These are phyloP conservation scores for Lizonia empirigonia DNA, from an alignment of 2,329 filamentous ascomycete species.

Conservation along the genomic window DNA sequence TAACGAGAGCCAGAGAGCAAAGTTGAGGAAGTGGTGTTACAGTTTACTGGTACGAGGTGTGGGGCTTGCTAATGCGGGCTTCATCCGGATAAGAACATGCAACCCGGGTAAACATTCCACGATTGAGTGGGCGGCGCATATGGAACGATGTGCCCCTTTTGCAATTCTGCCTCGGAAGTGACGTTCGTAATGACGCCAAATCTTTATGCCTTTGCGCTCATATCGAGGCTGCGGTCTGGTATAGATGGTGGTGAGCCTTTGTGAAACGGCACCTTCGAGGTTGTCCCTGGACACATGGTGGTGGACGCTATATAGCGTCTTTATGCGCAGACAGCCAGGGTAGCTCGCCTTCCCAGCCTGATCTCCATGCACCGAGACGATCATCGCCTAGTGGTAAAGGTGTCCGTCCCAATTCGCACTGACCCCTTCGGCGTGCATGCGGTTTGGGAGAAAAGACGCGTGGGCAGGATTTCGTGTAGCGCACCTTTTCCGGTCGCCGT, in stretches of 20 bases:
- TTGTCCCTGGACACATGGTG: constrained; percentile 15
- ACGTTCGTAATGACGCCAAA: constrained; percentile 7
- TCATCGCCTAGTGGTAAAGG: constrained; percentile 21
- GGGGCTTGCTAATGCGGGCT: too few species aligned
- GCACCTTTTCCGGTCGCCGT: constrained; percentile 8
- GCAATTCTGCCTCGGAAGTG: neutral
- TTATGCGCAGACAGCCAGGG: constrained; percentile 17
- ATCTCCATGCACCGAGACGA: constrained; percentile 21
- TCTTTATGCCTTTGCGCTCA: constrained; percentile 1
- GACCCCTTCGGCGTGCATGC: constrained; percentile 22
- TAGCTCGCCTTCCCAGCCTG: constrained; percentile 13
- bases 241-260: constrained; percentile 2
- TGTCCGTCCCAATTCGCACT: constrained; percentile 10
- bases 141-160: constrained; percentile 1
- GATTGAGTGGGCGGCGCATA: neutral
- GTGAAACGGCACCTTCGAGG: constrained; percentile 24
- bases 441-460: constrained; percentile 12
- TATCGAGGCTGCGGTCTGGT: constrained; percentile 5
- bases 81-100: too few species aligned
- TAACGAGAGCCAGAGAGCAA: too few species aligned
- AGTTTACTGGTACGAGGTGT: too few species aligned
- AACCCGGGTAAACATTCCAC: too few species aligned
- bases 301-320: constrained; percentile 18
- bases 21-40: too few species aligned
- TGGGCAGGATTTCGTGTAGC: constrained; percentile 1